Conservation (phyloP, 2,329 filamentous ascomycete species). For the Alternaria angustiovoidea region DNA sequence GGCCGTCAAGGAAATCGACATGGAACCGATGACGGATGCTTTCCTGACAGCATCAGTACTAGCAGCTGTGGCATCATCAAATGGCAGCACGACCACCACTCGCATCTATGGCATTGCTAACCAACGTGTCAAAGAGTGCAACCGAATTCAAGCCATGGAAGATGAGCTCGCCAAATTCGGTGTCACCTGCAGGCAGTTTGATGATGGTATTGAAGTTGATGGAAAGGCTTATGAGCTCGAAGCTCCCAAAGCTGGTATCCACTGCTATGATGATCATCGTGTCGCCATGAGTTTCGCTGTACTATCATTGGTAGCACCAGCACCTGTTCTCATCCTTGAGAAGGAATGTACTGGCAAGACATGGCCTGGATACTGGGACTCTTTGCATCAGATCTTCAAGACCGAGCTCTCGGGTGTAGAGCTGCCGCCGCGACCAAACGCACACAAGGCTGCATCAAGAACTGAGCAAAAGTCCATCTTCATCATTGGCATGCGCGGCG, state of each 20-base stretch:
- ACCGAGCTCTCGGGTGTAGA: constrained; percentile 81
- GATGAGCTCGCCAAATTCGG: constrained; percentile 94
- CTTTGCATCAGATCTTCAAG: constrained; percentile 78
- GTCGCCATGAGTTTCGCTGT: constrained; percentile 99
- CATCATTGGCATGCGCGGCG: constrained; percentile 96
- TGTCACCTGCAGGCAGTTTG: constrained; percentile 83
- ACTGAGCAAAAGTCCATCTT: constrained; percentile 74
- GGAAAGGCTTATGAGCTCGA: constrained; percentile 62
- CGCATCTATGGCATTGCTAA: constrained; percentile 95
- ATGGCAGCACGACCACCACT: constrained; percentile 69
- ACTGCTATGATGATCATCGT: constrained; percentile 96
- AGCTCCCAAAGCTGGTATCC: constrained; percentile 69
- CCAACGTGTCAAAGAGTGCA: constrained; percentile 97
- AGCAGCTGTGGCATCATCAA: constrained; percentile 84
- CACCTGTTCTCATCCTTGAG: constrained; percentile 80
- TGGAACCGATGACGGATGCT: constrained; percentile 99
- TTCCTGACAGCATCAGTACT: constrained; percentile 95
- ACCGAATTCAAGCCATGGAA: constrained; percentile 94
- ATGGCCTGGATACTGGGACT: constrained; percentile 99
- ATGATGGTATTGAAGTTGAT: constrained; percentile 88
- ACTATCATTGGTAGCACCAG: constrained; percentile 74
- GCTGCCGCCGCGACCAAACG: constrained; percentile 46
- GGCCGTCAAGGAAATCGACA: constrained; percentile 84
- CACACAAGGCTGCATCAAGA: constrained; percentile 34
- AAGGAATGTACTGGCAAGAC: constrained; percentile 96